A percentile compares a stretch with the other conserved stretches of the same genome.
Conservation (phyloP, 148 eudicot species). For the Vaccinium macrocarpon region DNA sequence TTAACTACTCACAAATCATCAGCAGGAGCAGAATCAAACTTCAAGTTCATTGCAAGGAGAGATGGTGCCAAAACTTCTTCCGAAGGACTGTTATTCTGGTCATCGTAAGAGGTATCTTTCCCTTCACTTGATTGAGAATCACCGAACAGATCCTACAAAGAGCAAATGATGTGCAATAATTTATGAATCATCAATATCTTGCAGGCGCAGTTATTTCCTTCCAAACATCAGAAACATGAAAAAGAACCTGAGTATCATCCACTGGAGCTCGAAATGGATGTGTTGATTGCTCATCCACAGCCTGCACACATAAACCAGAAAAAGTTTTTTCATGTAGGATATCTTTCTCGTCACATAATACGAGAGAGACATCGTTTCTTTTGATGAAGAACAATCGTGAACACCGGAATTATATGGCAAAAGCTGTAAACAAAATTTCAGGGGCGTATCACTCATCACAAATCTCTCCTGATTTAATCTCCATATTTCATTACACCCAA, state of each 20-base stretch:
- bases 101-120: conserved; percentile 34
- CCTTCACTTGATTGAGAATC: conserved; percentile 50
- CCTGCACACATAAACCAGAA: conserved; percentile 35
- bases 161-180: neutral
- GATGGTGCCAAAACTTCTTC: conserved; percentile 65
- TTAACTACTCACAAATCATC: conserved; percentile 57
- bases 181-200: conserved; percentile 7
- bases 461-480: neutral
- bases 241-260: conserved; percentile 74
- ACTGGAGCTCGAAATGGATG: conserved; percentile 64
- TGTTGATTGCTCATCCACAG: conserved; percentile 34
- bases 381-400: neutral
- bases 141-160: conserved; percentile 64
- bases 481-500: too few relatives aligned
- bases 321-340: neutral
- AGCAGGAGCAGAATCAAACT: conserved; percentile 71
- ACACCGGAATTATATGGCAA: neutral
- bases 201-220: neutral
- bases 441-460: neutral
- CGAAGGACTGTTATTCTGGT: conserved; percentile 30
- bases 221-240: neutral
- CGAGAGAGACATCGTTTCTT: neutral
- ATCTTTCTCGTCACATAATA: neutral
- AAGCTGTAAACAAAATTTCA: neutral
- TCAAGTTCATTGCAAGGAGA: conserved; percentile 57